phyloP scores from a whole-genome alignment of 1,139 yeast genomes.

The Lodderomyces parapsilosis region DNA sequence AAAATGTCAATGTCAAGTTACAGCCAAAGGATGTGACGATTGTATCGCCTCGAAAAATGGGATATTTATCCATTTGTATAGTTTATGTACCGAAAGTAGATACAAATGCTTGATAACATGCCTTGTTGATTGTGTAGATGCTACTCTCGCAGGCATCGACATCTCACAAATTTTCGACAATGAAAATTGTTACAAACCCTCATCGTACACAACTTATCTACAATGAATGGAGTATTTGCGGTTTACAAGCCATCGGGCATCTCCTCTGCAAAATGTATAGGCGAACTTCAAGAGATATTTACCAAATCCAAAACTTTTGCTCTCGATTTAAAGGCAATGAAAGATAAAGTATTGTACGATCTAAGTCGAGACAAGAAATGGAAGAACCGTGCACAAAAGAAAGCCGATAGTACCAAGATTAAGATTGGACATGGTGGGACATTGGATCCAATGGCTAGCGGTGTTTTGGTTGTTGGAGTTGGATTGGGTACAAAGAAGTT shows the following conservation, averaged over 20 bases:
- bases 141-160: too few species aligned
- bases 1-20: conserved; percentile 35
- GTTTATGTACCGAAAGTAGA: not conserved
- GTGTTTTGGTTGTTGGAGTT: conserved; percentile 87
- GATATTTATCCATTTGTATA: conserved; percentile 56
- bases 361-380: conserved; percentile 47
- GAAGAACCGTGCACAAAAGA: conserved; percentile 43
- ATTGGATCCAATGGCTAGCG: conserved; percentile 90
- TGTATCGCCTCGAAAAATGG: conserved; percentile 56
- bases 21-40: conserved; percentile 30
- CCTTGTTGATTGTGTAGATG: too few species aligned
- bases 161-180: not conserved
- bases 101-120: not conserved
- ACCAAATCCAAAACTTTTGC: conserved; percentile 60
- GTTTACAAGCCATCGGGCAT: conserved; percentile 85
- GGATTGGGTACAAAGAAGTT: conserved; percentile 86
- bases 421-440: conserved; percentile 99
- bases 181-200: conserved; percentile 11
- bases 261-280: conserved; percentile 73
- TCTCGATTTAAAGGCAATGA: conserved; percentile 47
- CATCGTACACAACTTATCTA: conserved; percentile 11
- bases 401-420: conserved; percentile 52
- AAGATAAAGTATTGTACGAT: conserved; percentile 29
- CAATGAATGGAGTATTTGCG: conserved; percentile 91
- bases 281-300: conserved; percentile 61